phyloP scores from a whole-genome alignment of 345 rosid genomes.

The Populus tremula region DNA sequence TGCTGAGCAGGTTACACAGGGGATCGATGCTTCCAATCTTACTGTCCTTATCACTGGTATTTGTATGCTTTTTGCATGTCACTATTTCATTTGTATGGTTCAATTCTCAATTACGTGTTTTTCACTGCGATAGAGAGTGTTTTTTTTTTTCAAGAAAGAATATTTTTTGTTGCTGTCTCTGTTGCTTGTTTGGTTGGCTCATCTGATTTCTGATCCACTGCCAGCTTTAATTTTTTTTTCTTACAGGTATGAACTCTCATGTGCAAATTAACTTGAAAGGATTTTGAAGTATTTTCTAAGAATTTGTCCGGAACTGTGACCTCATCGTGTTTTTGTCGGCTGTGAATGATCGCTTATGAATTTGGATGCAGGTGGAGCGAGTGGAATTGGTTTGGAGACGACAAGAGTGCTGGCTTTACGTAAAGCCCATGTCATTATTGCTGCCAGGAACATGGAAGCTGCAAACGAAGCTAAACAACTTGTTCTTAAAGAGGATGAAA shows the following conservation, averaged over 20 bases:
- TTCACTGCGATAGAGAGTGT: background rate
- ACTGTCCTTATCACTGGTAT: conserved; percentile 80
- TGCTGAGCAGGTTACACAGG: conserved; percentile 70
- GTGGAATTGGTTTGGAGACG: conserved; percentile 91
- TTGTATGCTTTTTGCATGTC: background rate
- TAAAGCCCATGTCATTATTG: conserved; percentile 71
- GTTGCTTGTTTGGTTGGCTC: background rate
- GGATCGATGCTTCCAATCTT: conserved; percentile 59
- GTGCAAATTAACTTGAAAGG: too few species aligned
- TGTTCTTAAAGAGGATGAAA: conserved; percentile 36
- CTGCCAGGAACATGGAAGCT: conserved; percentile 71
- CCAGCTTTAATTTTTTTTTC: too few species aligned
- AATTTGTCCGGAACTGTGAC: too few species aligned
- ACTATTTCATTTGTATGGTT: background rate
- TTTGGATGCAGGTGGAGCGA: conserved; percentile 64
- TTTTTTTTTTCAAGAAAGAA: background rate
- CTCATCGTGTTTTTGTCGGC: background rate
- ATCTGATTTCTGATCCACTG: background rate
- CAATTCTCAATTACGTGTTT: too few species aligned
- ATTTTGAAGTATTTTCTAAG: too few species aligned
- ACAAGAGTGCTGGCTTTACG: conserved; percentile 70
- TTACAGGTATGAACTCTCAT: too few species aligned
- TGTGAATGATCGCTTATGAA: background rate
- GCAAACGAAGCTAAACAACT: conserved; percentile 57
- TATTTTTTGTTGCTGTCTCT: too few species aligned